Base-by-base conservation (phyloP, 2,329 filamentous ascomycete species). In the Elsinoe arachidis region DNA sequence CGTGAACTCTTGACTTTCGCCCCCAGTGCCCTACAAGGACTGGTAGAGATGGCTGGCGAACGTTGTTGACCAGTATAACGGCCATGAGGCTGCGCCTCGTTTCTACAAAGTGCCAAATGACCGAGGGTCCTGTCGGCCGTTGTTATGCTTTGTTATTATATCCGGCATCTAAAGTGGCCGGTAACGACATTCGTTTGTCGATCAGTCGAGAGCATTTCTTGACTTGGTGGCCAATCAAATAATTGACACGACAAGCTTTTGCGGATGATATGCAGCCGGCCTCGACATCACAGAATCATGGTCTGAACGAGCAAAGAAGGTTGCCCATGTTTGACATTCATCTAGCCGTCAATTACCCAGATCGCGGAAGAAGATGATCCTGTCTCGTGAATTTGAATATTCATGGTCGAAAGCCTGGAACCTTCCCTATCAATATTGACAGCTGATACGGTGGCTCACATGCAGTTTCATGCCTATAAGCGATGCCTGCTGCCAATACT, bases 191-290 rank as follows among this genome's bases (percentile, higher is more conserved):
- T 51, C 34, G 49, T 53, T 35, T 35, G 49, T 53, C 34, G 49
- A 53, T 53, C 49, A 53, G 33, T 39, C 49, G 19, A 38, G 23
- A 30, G 34, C 15, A 53, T 37, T 37, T 53, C 49, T 53, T 11
- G 49, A 53, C 34, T 34, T 17, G 49, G 17, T 53, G 49, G 17
- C 49, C 49, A 53, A 53, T 53, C 49, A 38, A 38, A 53, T 38
- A 53, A 53, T 53, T 53, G 17, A 23, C 33, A 21, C 23, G 30
- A 37, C 33, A 53, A 53, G 33, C 49, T 53, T 53, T 53, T 23
- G 49, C 49, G 49, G 49, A 53, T 53, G 34, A 53, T 53, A 53
- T 53, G 49, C 49, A 53, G 49, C 49, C 49, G 49, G 49, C 26
- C 49, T 38, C 34, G 33, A 39, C 49, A 39, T 26, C 34, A 53